These are phyloP conservation scores for Globisporangium okanoganense DNA, from an alignment of 352 stramenopile species.

Conservation along the genomic window DNA sequence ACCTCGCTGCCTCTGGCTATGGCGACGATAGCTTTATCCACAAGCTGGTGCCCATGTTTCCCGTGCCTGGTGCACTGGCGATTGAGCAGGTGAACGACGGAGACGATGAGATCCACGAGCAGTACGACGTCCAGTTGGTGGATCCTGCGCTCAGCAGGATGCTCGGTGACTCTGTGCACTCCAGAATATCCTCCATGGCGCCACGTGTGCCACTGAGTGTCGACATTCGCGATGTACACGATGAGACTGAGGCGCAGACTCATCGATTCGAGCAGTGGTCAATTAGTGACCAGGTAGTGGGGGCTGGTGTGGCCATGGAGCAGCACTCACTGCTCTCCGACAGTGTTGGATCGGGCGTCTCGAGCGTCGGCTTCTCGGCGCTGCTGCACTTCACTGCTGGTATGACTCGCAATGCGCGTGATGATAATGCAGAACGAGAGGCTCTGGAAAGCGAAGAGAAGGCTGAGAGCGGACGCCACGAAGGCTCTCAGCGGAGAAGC, in stretches of 20 bases:
- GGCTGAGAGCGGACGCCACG: neutral
- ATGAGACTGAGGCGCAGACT: neutral
- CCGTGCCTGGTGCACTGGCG: conserved; percentile 8
- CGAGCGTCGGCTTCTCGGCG: conserved; percentile 45
- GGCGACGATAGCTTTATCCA: conserved; percentile 51
- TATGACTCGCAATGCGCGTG: conserved; percentile 11
- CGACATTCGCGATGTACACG: neutral
- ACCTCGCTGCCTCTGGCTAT: conserved; percentile 5
- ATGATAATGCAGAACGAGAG: neutral
- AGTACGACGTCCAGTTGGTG: conserved; percentile 35
- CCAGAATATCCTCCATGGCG: neutral
- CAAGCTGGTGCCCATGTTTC: conserved; percentile 62
- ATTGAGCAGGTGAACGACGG: conserved; percentile 9
- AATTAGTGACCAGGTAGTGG: neutral
- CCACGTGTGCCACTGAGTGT: neutral
- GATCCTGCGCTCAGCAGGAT: conserved; percentile 34
- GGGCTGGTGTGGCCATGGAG: neutral
- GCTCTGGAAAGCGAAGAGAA: conserved; percentile 9
- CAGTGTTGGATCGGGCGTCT: conserved; percentile 30
- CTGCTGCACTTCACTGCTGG: conserved; percentile 36
- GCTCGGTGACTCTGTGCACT: neutral
- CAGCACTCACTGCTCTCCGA: conserved; percentile 20
- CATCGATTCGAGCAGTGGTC: neutral
- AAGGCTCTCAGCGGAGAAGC: neutral
- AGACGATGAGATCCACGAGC: conserved; percentile 9